Evolutionary conservation across 2,329 filamentous ascomycete species (phyloP), one percentile per base, ranked within the genome.

Genomic region (Fusarium clavum): DNA sequence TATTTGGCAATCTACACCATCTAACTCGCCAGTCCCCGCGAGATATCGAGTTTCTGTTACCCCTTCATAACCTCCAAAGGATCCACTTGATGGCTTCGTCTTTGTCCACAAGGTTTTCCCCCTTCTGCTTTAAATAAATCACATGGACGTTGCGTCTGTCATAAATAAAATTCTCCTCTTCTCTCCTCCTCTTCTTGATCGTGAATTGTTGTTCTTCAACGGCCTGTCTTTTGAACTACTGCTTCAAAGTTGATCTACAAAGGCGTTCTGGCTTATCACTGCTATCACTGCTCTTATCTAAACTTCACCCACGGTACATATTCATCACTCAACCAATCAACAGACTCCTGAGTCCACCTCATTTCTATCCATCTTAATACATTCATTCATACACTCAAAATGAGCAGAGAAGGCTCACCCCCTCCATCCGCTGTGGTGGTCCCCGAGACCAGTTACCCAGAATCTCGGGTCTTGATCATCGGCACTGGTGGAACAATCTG

Each of bases 401-500:
- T 72, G 69, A 57, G 61, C n/a, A 55, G 55, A 22, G 41, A 58
- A 29, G 46, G 46, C 57, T 57, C 59, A 45, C 66, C 52, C 40
- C 45, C 51, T 52, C 49, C 64, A n/a, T 61, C 64, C 25, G 46
- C 59, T n/a, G 44, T 63, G 27, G 51, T 59, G 20, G 57, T 64
- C 13, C 67, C 64, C 30, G 73, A 72, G 57, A 67, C 72, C 51
- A 80, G 77, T 11, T 84, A 84, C 61, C 91, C 91, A 13, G 93
- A 97, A 79, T 93, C 93, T 25, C 87, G 92, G 62, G 92, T 98
- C 14, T 85, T 98, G 70, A 92, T 97, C 75, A 93, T 97, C 80
- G 95, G 97, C 83, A 97, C 94, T 14, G 94, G 93, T 64, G 92
- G 92, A 46, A 94, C 92, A 9, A 97, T 97, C 75, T 97, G 94